These are phyloP conservation scores for Starmerella lactis-condensi DNA, from an alignment of 805 yeast genomes.

Conservation along the genomic window DNA sequence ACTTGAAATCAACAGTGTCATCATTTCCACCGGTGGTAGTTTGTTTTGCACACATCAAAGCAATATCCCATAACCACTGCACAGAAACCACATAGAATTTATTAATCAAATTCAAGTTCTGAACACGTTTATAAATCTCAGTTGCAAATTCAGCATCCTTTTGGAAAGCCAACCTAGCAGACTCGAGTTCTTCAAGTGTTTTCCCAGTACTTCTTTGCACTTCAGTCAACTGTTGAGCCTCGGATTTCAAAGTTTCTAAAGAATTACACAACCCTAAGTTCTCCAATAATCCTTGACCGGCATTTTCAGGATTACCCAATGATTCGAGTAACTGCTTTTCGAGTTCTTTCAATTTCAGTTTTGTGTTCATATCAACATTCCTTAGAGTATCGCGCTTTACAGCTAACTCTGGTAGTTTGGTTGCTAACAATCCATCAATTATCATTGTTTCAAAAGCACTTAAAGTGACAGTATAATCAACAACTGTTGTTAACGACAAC, in stretches of 20 bases:
- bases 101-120: constrained; percentile 27
- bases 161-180: constrained; percentile 29
- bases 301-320: constrained; percentile 34
- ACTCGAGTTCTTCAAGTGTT: constrained; percentile 38
- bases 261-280: constrained; percentile 40
- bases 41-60: not conserved
- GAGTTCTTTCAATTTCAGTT: constrained; percentile 32
- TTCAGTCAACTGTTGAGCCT: constrained; percentile 34
- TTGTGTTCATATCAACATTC: constrained; percentile 41
- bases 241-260: constrained; percentile 46
- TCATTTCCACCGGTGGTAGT: not conserved
- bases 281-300: constrained; percentile 35
- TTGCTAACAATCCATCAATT: constrained; percentile 35
- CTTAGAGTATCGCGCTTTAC: constrained; percentile 35
- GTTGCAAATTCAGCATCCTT: constrained; percentile 42
- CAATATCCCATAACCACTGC: constrained; percentile 23
- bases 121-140: constrained; percentile 31
- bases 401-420: constrained; percentile 51
- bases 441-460: constrained; percentile 47
- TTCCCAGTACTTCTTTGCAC: constrained; percentile 37
- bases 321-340: constrained; percentile 43
- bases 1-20: not conserved
- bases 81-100: constrained; percentile 44
- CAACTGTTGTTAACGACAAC: constrained; percentile 39
- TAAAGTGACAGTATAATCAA: constrained; percentile 58